Base-by-base conservation (phyloP, 1,139 yeast species). In the Debaryomycetaceae sp. region DNA sequence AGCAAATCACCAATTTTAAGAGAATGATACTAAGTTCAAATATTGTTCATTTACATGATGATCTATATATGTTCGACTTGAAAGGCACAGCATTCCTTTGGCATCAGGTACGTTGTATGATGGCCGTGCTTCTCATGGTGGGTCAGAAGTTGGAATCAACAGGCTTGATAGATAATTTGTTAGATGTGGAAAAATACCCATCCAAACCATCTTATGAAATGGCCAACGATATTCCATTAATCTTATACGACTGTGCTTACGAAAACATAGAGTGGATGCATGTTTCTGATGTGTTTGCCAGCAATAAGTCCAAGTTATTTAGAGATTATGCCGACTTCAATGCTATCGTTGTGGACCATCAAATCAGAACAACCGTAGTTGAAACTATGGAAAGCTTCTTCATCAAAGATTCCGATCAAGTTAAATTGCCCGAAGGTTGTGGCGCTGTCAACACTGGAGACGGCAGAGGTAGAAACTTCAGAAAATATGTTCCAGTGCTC, bases 41-140 rank as follows among this genome's bases (percentile, higher is more conserved):
- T 13, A 82, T 88, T 11, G 49, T 71, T 7, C 71, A 66, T 6
- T 54, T 79, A 5, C 24, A 34, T 22, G 75, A 69, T 24, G 77
- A 75, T 37, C 70, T 75, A 45, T 87, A 76, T 56, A 85, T 84
- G 47, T 83, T 93, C 60, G 91, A 90, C 59, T 69, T 93, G 43
- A 76, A 80, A 51, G 99, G 99, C 0, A 73, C 88, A 2, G 99
- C 99, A 6, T 95, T 95, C 55, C 68, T 95, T 47, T 95, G 99
- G 99, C 98, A 95, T 61, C 99, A 95, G 63, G 99, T 95, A 22
- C 78, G 99, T 43, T 90, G 96, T 54, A 93, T 95, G 96, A 80
- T 90, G 68, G 96, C 96, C 0, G 73, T 87, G 6, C 63, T 95
- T 43, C 80, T 95, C 45, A 65, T 85, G 24, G 81, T 91, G 5